These are phyloP conservation scores for Sonneratia caseolaris DNA, from an alignment of 345 rosid species.

Conservation along the genomic window DNA sequence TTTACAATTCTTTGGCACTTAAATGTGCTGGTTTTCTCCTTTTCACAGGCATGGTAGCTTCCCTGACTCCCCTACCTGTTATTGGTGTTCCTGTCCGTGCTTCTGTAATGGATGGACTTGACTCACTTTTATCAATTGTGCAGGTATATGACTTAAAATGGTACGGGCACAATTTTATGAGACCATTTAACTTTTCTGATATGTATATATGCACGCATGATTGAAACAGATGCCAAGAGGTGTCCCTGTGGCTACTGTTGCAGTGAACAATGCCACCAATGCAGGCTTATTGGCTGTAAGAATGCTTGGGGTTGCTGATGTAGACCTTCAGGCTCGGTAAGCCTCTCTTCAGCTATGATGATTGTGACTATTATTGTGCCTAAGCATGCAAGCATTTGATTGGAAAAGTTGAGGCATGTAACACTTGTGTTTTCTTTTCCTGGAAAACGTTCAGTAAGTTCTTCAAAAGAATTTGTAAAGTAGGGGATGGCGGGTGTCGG, in stretches of 20 bases:
- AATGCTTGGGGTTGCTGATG: constrained; percentile 63
- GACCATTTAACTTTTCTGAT: background rate
- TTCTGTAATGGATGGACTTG: constrained; percentile 75
- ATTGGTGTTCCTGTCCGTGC: constrained; percentile 89
- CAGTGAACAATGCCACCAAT: constrained; percentile 74
- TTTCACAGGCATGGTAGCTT: constrained; percentile 82
- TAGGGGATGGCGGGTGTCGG: too few species aligned
- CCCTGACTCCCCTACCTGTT: constrained; percentile 85
- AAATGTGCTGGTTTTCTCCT: background rate
- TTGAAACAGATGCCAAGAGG: constrained; percentile 80
- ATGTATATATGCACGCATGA: background rate
- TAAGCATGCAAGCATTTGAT: background rate
- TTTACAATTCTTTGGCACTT: background rate
- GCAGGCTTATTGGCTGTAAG: constrained; percentile 80
- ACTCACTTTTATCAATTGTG: constrained; percentile 88
- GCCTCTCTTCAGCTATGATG: background rate
- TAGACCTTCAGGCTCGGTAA: constrained; percentile 51
- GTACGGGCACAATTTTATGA: background rate
- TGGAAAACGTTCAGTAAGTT: too few species aligned
- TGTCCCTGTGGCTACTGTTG: constrained; percentile 93
- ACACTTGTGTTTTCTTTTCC: background rate
- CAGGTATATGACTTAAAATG: constrained; percentile 35
- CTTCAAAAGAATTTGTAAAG: too few species aligned
- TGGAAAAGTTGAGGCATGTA: too few species aligned
- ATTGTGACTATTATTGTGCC: background rate